Percentiles rank a stretch among this genome's conserved stretches.
phyloP scores from a whole-genome alignment of 768 basidiomycete genomes.

The Lepiota venenata region DNA sequence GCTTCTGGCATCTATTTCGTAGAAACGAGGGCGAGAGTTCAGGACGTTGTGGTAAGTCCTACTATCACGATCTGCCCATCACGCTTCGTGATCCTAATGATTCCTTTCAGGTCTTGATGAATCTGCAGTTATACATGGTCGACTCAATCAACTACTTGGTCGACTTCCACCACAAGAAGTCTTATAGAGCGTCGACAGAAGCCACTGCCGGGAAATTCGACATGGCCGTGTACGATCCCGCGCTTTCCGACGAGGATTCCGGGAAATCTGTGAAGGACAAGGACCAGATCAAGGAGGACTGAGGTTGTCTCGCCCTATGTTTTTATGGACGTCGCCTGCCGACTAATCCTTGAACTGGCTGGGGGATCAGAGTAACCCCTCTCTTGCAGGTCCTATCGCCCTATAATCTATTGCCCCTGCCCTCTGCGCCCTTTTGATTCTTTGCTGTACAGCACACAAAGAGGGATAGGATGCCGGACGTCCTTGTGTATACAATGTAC shows the following conservation, averaged over 20 bases:
- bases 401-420: too few species aligned
- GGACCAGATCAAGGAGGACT: slow-evolving; percentile 47
- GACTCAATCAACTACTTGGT: slow-evolving; percentile 96
- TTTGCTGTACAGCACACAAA: too few species aligned
- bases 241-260: slow-evolving; percentile 38
- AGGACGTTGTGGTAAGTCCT: slow-evolving; percentile 83
- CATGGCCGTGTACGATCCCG: slow-evolving; percentile 50
- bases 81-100: neutral
- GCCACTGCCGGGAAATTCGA: slow-evolving; percentile 71
- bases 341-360: slow-evolving; percentile 91
- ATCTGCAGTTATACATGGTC: slow-evolving; percentile 95
- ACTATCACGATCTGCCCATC: neutral
- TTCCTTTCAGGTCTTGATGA: slow-evolving; percentile 79
- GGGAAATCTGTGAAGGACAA: slow-evolving; percentile 43
- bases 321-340: slow-evolving; percentile 95
- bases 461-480: too few species aligned
- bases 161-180: slow-evolving; percentile 97
- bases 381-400: too few species aligned
- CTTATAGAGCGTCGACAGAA: slow-evolving; percentile 74
- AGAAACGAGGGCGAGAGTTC: slow-evolving; percentile 86
- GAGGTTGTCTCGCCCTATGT: slow-evolving; percentile 85
- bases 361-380: slow-evolving; percentile 41
- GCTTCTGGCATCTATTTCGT: slow-evolving; percentile 87
- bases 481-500: too few species aligned
- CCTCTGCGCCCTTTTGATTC: too few species aligned